Percentiles rank a stretch among this genome's conserved stretches.
Evolutionary conservation across 2,329 filamentous ascomycete genomes (phyloP).

Genomic region (Trichoderma arundinaceum): DNA sequence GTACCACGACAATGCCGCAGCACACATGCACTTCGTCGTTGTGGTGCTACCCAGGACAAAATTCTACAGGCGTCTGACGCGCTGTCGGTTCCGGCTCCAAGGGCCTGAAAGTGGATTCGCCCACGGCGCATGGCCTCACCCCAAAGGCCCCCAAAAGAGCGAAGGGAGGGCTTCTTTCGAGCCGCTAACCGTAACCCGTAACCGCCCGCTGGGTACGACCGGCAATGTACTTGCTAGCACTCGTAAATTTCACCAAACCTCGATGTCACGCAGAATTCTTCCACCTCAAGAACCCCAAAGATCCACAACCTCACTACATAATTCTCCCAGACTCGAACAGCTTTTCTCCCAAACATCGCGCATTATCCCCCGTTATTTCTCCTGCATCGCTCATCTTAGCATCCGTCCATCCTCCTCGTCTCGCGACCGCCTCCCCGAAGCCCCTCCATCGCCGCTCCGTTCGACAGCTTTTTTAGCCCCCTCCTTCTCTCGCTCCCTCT

Average conservation of each 20-base stretch:
- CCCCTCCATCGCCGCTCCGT: slow-evolving; percentile 25
- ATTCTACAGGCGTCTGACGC: slow-evolving; percentile 10
- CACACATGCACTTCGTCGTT: too few relatives aligned
- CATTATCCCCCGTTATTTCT: slow-evolving; percentile 3
- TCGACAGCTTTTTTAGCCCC: slow-evolving; percentile 14
- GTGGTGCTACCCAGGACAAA: background rate
- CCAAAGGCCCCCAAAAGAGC: background rate
- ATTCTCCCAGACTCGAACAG: slow-evolving; percentile 22
- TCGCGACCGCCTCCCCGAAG: slow-evolving; percentile 26
- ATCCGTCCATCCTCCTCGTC: background rate
- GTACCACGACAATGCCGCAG: too few relatives aligned
- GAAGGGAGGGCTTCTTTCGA: slow-evolving; percentile 26
- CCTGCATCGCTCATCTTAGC: background rate
- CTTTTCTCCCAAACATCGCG: slow-evolving; percentile 21
- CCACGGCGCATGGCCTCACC: background rate
- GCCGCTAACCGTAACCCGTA: slow-evolving; percentile 29
- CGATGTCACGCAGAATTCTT: slow-evolving; percentile 34
- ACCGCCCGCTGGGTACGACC: slow-evolving; percentile 15
- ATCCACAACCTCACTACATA: slow-evolving; percentile 30
- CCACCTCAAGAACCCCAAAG: slow-evolving; percentile 24
- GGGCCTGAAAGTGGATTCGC: slow-evolving; percentile 19
- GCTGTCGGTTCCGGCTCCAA: slow-evolving; percentile 27
- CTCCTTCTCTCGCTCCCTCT: slow-evolving; percentile 24
- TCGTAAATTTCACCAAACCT: slow-evolving; percentile 30
- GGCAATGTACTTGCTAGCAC: slow-evolving; percentile 27